Conservation (phyloP, 2,329 filamentous ascomycete species). For the Paramyrothecium sp. region DNA sequence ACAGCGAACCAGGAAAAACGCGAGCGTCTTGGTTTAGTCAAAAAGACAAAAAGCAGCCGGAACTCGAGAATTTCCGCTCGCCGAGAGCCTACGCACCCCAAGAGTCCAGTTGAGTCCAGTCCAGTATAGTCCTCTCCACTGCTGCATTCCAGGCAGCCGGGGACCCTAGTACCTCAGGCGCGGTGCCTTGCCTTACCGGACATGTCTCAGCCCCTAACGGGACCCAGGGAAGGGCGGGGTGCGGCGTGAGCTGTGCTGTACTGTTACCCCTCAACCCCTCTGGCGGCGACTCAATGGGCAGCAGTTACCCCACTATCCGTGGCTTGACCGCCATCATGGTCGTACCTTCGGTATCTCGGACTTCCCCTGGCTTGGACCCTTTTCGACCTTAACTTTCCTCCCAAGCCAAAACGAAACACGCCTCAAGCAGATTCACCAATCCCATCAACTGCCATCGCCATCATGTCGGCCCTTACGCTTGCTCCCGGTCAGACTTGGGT, state of each 20-base stretch:
- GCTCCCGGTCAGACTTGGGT: constrained; percentile 77
- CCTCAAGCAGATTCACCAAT: constrained; percentile 6
- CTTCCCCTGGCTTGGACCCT: not conserved
- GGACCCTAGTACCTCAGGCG: no score
- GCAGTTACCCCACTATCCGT: not conserved
- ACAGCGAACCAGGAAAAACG: not conserved
- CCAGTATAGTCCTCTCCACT: no score
- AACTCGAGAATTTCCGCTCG: not conserved
- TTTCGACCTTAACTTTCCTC: not conserved
- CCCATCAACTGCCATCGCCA: constrained; percentile 17
- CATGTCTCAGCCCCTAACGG: no score
- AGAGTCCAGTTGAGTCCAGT: no score
- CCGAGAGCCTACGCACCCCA: not conserved
- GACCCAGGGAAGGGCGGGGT: no score
- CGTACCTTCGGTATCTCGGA: not conserved
- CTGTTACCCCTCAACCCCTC: not conserved
- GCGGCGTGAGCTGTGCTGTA: no score
- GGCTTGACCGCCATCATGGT: not conserved
- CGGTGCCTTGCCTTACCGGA: no score
- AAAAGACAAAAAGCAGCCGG: not conserved
- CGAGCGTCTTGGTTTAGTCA: no score
- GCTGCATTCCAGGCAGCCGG: no score
- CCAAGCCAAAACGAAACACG: not conserved
- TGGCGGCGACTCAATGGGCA: no score
- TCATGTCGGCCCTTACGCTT: constrained; percentile 51